Percentiles rank a stretch among this genome's conserved stretches.
Evolutionary conservation across 192 early-diverging fungal species (phyloP).

Genomic region (Backusella mclennaniae): DNA sequence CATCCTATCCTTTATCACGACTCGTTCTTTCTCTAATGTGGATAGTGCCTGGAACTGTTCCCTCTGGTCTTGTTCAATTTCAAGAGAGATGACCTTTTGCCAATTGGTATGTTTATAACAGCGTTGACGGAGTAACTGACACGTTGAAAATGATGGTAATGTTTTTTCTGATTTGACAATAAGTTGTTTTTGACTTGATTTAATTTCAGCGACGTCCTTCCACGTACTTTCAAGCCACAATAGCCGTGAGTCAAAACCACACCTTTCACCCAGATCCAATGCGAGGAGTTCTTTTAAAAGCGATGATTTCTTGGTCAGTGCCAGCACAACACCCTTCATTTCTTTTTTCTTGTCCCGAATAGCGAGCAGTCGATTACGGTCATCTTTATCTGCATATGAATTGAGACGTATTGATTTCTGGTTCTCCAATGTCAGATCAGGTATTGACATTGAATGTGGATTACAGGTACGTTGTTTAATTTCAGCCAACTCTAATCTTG

Average conservation of each 20-base stretch:
- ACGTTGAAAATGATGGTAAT: conserved; percentile 22
- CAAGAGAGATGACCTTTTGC: conserved; percentile 43
- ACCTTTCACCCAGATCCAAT: conserved; percentile 35
- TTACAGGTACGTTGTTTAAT: conserved; percentile 19
- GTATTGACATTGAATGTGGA: background rate
- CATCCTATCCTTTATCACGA: conserved; percentile 48
- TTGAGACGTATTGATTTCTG: conserved; percentile 32
- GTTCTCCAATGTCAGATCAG: conserved; percentile 16
- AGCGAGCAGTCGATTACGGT: conserved; percentile 35
- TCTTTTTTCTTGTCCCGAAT: conserved; percentile 40
- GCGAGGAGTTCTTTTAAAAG: conserved; percentile 20
- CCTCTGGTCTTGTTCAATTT: conserved; percentile 44
- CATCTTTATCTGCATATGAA: conserved; percentile 45
- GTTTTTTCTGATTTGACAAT: conserved; percentile 3
- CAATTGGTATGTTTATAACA: conserved; percentile 50
- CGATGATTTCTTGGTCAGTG: conserved; percentile 8
- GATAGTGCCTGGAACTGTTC: conserved; percentile 17
- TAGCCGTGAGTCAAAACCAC: conserved; percentile 50
- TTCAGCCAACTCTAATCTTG: conserved; percentile 43
- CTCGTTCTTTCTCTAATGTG: conserved; percentile 33
- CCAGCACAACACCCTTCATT: background rate
- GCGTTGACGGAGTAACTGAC: conserved; percentile 28
- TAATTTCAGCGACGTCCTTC: conserved; percentile 28
- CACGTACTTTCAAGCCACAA: conserved; percentile 34
- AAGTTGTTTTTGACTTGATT: conserved; percentile 14